These are phyloP conservation scores for Myxozyma mucilagina DNA, from an alignment of 805 yeast genomes.

Conservation along the genomic window DNA sequence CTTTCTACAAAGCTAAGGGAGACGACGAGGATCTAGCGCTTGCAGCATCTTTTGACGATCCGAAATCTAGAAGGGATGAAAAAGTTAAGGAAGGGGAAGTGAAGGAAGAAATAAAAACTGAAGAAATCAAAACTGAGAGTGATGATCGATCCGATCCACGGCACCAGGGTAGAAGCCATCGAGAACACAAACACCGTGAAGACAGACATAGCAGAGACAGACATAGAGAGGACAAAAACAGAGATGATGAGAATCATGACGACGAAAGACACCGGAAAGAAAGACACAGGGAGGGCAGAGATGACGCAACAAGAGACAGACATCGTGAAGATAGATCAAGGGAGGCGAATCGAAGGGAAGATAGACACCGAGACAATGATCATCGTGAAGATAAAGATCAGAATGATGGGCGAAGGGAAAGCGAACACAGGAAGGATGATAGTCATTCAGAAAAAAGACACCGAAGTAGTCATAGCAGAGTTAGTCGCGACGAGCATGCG, in stretches of 20 bases:
- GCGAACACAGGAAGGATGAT: background rate
- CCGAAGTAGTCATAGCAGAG: background rate
- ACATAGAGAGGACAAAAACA: background rate
- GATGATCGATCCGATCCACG: too few species aligned
- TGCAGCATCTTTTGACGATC: constrained; percentile 26
- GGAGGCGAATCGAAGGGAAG: too few species aligned
- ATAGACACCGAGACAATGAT: too few species aligned
- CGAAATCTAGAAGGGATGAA: background rate
- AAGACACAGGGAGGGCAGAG: too few species aligned
- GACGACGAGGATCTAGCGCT: constrained; percentile 30
- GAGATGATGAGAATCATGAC: background rate
- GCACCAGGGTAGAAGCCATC: too few species aligned
- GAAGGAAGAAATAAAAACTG: background rate
- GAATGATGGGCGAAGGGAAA: background rate
- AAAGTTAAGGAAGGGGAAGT: background rate
- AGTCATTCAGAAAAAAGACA: background rate
- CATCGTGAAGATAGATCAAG: background rate
- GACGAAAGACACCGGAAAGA: too few species aligned
- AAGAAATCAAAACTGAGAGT: too few species aligned
- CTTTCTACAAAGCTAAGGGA: constrained; percentile 29
- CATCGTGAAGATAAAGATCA: background rate
- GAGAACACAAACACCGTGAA: too few species aligned
- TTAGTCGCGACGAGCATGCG: background rate
- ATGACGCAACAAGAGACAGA: too few species aligned
- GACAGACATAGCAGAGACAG: too few species aligned